Conservation (phyloP, 2,329 filamentous ascomycete species). For the Aschersonia sp. region DNA sequence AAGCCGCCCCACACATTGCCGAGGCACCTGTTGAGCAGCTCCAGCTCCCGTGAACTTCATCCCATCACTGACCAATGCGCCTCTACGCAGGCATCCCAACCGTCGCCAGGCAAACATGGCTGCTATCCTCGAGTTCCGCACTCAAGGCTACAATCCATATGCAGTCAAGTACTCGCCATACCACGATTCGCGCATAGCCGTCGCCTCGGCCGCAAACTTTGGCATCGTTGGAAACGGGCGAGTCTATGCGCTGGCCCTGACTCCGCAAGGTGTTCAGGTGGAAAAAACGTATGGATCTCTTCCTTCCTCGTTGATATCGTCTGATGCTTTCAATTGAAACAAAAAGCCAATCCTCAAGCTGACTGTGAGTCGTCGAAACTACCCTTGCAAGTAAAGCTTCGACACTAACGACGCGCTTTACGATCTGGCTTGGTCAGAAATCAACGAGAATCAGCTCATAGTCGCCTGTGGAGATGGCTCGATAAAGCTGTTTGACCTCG, state of each 20-base stretch:
- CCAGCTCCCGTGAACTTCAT: not conserved
- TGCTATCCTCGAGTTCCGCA: conserved; percentile 87
- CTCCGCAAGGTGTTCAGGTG: conserved; percentile 66
- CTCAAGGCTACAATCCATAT: conserved; percentile 88
- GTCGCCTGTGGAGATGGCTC: conserved; percentile 86
- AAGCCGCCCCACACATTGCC: not conserved
- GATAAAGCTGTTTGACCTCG: conserved; percentile 85
- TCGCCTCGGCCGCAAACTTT: conserved; percentile 86
- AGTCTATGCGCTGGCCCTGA: conserved; percentile 71
- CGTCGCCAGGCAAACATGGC: conserved; percentile 18
- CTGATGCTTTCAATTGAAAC: too few relatives aligned
- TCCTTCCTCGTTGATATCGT: not conserved
- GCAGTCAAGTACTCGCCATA: conserved; percentile 98
- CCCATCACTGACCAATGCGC: conserved; percentile 7
- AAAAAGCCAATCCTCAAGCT: too few relatives aligned
- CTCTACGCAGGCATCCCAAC: conserved; percentile 2
- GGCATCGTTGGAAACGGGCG: conserved; percentile 93
- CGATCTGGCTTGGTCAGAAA: conserved; percentile 88
- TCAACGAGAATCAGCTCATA: conserved; percentile 88
- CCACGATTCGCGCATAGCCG: conserved; percentile 87
- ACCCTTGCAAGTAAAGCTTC: conserved; percentile 44
- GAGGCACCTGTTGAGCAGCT: conserved; percentile 5
- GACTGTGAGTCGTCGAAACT: not conserved
- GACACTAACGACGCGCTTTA: conserved; percentile 96
- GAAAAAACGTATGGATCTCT: conserved; percentile 56